These are phyloP conservation scores for Quercus suber DNA, from an alignment of 306 rosid species.

Conservation along the genomic window DNA sequence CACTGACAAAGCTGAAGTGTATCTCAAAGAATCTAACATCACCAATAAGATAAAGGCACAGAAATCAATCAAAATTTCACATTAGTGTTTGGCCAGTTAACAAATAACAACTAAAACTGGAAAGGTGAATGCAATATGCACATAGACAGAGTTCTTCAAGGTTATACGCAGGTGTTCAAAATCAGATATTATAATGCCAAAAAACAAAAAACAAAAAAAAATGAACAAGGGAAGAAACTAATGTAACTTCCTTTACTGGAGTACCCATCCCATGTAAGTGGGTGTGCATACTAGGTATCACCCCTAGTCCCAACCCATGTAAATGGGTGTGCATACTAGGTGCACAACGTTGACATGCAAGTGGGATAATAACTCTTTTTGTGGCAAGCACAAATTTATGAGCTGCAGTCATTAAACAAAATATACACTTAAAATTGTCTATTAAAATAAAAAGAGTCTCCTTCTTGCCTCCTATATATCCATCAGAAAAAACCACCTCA, in stretches of 20 bases:
- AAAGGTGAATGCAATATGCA: background rate
- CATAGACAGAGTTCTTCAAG: background rate
- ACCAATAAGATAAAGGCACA: background rate
- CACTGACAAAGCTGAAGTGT: constrained; percentile 67
- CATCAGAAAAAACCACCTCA: background rate
- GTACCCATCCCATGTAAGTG: background rate
- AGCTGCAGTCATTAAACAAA: too few species aligned
- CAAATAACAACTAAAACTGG: background rate
- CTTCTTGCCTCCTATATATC: too few species aligned
- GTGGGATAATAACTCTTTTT: too few species aligned
- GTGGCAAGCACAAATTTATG: too few species aligned
- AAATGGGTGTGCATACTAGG: too few species aligned
- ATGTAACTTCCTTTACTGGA: background rate
- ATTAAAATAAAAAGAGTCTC: too few species aligned
- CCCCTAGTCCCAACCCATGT: too few species aligned
- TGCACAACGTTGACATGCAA: too few species aligned
- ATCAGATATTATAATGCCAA: background rate
- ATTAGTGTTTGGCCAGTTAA: background rate
- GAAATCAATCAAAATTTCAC: constrained; percentile 1
- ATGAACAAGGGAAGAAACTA: background rate
- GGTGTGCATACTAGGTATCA: too few species aligned
- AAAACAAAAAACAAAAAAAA: too few species aligned
- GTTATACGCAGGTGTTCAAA: background rate
- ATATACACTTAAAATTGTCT: too few species aligned
- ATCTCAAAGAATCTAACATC: constrained; percentile 58